A percentile compares a stretch with the other conserved stretches of the same genome.
These are phyloP conservation scores for Trichophyton mentagrophytes DNA, from an alignment of 2,329 filamentous ascomycete genomes.

Conservation along the genomic window DNA sequence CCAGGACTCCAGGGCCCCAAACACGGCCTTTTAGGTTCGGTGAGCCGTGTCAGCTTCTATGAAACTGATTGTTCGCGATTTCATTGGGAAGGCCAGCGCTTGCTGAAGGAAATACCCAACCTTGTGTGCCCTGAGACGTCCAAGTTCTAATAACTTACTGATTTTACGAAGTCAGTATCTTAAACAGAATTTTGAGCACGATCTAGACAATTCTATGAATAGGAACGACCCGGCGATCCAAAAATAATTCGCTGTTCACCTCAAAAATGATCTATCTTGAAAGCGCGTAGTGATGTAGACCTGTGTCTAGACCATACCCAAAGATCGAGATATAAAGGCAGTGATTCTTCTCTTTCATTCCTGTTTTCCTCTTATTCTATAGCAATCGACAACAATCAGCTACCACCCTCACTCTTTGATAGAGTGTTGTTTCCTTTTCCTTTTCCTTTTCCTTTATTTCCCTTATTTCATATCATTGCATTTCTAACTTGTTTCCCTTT, in stretches of 20 bases:
- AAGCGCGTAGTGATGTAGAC: not conserved
- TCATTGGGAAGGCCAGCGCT: not conserved
- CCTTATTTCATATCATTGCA: not conserved
- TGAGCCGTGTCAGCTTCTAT: constrained; percentile 1
- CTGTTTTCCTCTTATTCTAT: not conserved
- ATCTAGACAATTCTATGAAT: not conserved
- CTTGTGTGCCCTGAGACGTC: not conserved
- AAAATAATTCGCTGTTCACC: not conserved
- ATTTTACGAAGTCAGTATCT: not conserved
- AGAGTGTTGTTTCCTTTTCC: not conserved
- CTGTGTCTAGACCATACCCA: not conserved
- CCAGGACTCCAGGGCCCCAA: not conserved
- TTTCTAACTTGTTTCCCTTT: not conserved
- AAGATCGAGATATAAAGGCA: not conserved
- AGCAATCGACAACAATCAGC: not conserved
- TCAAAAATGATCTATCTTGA: not conserved
- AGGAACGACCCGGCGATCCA: not conserved
- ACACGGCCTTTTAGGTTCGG: not conserved
- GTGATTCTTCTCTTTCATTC: not conserved
- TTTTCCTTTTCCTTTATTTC: not conserved
- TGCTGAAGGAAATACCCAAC: not conserved
- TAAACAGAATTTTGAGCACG: not conserved
- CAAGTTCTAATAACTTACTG: not conserved
- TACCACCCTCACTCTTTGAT: not conserved
- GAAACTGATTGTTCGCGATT: not conserved